Percentiles rank a stretch among this genome's conserved stretches.
Evolutionary conservation across 2,329 filamentous ascomycete species (phyloP).

Genomic region (Fusarium odoratissimum): DNA sequence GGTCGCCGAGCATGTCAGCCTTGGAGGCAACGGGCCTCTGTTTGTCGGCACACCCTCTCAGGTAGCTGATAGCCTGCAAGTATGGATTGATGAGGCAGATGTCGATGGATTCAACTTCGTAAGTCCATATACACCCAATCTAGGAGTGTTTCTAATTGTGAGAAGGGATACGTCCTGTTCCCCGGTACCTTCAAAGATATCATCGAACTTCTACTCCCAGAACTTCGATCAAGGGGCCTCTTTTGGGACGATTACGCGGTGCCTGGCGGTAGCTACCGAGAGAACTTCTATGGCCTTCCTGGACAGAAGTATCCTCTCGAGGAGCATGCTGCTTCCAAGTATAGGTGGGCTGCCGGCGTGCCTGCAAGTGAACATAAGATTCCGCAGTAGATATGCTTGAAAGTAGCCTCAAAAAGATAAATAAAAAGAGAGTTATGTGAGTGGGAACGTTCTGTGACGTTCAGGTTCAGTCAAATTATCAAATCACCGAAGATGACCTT

Average conservation of each 20-base stretch:
- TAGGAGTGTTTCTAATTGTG: neutral
- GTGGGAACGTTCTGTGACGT: neutral
- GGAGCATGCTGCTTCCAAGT: constrained; percentile 64
- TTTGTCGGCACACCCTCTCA: constrained; percentile 72
- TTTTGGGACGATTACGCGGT: constrained; percentile 67
- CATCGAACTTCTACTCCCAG: constrained; percentile 72
- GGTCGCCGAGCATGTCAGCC: constrained; percentile 73
- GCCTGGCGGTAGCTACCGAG: constrained; percentile 68
- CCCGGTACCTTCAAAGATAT: constrained; percentile 76
- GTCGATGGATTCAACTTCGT: constrained; percentile 82
- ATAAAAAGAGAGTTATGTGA: neutral
- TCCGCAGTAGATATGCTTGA: neutral
- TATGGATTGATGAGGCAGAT: constrained; percentile 75
- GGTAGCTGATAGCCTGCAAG: constrained; percentile 75
- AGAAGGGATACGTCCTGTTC: constrained; percentile 71
- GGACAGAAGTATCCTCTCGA: constrained; percentile 62
- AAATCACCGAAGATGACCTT: neutral
- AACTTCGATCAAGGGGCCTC: constrained; percentile 68
- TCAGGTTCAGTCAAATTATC: neutral
- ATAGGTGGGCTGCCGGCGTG: constrained; percentile 53
- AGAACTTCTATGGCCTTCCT: constrained; percentile 66
- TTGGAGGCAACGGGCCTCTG: constrained; percentile 74
- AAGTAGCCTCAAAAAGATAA: neutral
- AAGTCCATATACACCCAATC: constrained; percentile 43
- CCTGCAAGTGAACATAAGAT: constrained; percentile 38